Evolutionary conservation across 192 early-diverging fungal genomes (phyloP), one percentile per base, ranked within the genome.

Genomic region (Spinellus fusiger): DNA sequence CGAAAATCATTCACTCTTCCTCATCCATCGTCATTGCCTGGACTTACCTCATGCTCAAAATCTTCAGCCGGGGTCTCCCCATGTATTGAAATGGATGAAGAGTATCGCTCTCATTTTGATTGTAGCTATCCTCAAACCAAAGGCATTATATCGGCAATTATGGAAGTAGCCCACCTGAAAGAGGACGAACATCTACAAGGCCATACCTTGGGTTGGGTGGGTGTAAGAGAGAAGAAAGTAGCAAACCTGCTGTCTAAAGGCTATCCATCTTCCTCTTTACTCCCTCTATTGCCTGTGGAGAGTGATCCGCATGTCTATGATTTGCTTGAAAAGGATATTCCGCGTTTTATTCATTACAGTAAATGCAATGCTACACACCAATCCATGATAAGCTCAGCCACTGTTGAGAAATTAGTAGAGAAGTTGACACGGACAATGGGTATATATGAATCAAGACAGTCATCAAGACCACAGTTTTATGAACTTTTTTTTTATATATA

Each of bases 361-460:
- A 50, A 61, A 29, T 35, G 57, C 0, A 49, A 57, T 8, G 47
- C 48, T 16, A 47, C 29, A 9, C n/a, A n/a, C 4, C 16, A 37
- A 28, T 3, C 53, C 28, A 51, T 23, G 5, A 71, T 83, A 20
- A 68, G 64, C 34, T 80, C 81, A 3, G 79, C 72, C 5, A 79
- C 81, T 1, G 61, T 77, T 13, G 77, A 77, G 37, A 81, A 80
- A 34, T 38, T 83, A 37, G 68, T 83, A n/a, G 77, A 81, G 53
- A 83, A 77, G 32, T 54, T 83, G 46, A 83, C 81, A 33, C 66
- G 69, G 20, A 73, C 74, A 22, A 66, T 81, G 68, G 73, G 79
- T 81, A 74, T 22, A 59, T 26, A 31, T 27, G 15, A 51, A 37
- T n/a, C 28, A 29, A 54, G 49, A 3, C 27, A 15, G 4, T 25